Evolutionary conservation across 805 yeast genomes (phyloP).

Genomic region (Pichia insulana): DNA sequence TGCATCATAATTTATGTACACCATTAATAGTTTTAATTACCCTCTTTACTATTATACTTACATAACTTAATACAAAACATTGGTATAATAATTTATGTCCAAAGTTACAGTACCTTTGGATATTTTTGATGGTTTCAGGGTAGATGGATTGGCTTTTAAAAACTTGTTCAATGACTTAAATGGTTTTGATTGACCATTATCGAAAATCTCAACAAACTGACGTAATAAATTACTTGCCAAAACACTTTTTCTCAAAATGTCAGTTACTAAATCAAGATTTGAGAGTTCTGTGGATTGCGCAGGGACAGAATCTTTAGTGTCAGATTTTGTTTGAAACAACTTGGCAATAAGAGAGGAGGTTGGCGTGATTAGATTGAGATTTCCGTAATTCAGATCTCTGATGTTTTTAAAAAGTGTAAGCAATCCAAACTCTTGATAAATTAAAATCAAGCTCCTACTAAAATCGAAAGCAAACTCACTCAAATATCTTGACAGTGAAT

Average conservation of each 20-base stretch:
- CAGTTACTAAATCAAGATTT: slow-evolving; percentile 7
- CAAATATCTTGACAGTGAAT: slow-evolving; percentile 10
- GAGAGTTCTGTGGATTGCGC: background rate
- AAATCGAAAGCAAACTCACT: slow-evolving; percentile 12
- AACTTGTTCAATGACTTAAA: slow-evolving; percentile 22
- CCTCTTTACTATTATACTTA: background rate
- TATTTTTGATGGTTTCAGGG: slow-evolving; percentile 27
- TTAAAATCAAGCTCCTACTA: slow-evolving; percentile 14
- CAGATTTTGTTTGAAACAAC: slow-evolving; percentile 11
- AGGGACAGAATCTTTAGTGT: background rate
- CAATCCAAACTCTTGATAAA: slow-evolving; percentile 31
- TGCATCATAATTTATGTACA: background rate
- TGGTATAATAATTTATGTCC: slow-evolving; percentile 13
- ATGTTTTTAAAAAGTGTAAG: slow-evolving; percentile 30
- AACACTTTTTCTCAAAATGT: slow-evolving; percentile 20
- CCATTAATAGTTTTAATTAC: background rate
- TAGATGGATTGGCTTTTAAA: slow-evolving; percentile 26
- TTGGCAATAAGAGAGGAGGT: slow-evolving; percentile 19
- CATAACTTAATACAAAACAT: background rate
- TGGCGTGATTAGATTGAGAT: slow-evolving; percentile 19
- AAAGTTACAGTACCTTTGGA: slow-evolving; percentile 21
- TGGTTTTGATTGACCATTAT: slow-evolving; percentile 24
- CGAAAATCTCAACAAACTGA: slow-evolving; percentile 27
- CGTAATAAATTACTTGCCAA: slow-evolving; percentile 23
- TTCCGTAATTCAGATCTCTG: slow-evolving; percentile 9